Evolutionary conservation across 192 early-diverging fungal species (phyloP), one percentile per base, ranked within the genome.

Genomic region (Ambispora gerdemannii): DNA sequence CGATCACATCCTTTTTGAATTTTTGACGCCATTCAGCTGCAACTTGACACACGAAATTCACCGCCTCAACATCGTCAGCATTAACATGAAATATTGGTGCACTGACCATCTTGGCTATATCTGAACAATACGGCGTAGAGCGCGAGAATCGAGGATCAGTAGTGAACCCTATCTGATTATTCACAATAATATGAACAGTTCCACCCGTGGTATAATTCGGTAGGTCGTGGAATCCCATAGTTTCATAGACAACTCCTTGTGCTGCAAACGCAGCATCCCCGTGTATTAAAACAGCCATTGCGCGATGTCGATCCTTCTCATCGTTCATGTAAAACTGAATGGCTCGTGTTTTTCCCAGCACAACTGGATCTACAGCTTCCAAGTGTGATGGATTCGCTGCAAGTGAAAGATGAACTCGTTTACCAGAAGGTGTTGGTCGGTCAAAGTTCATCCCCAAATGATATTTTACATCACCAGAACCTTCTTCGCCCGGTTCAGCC

Each of bases 101-200:
- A 69, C 88, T 88, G 70, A 97, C 91, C 3, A 93, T 90, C 81
- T 98, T 98, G 56, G 97, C 94, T 63, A 98, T 93, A 74, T 98
- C 97, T 20, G 95, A 92, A 78, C 94, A 95, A 85, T 98, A 96
- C 56, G 92, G 93, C 19, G 94, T 96, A 50, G 93, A 95, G 50
- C 97, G 91, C 49, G 93, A 84, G 77, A 95, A 95, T 34, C 93
- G 88, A 50, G 97, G 97, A 76, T 98, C 95, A 25, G 97, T 98
- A 28, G 97, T 98, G 85, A 98, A 98, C 50, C 97, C 97, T 69
- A 98, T 90, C 83, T 98, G 97, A 87, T 98, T 98, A 89, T 98
- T 98, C 76, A 96, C 92, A 36, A 98, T 87, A 67, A 97, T 87
- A 86, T 98, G 97, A 73, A 98, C 85, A 13, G 95, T 95, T 34